Evolutionary conservation across 2,329 filamentous ascomycete genomes (phyloP), one percentile per base, ranked within the genome.

Genomic region (Fusarium sp.): DNA sequence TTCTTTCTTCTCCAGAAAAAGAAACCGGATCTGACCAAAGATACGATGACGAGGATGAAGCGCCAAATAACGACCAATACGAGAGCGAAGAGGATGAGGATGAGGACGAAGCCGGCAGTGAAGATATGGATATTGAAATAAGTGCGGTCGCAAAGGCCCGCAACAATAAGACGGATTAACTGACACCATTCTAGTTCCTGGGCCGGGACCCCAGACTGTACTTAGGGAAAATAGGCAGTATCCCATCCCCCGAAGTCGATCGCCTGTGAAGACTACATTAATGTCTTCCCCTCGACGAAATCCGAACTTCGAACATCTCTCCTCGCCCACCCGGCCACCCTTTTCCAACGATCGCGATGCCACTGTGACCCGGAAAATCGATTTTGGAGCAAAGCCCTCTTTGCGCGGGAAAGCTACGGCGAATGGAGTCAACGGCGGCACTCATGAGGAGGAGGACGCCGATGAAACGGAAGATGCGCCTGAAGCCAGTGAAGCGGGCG

Each of bases 1-100:
- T 98, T 74, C 98, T 98, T 82, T 98, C 95, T 14, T 98, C 95
- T 26, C 95, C 95, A 20, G 89, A 90, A 74, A 93, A 91, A 78
- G 72, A 70, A 71, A 76, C 54, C 48, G 73, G n/a, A 32, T 34
- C 44, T n/a, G 39, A 56, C 26, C 70, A 59, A 44, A 34, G 51
- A 67, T 62, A 57, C 77, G 82, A 74, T 47, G 62, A 66, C 8
- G 72, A 75, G 34, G 62, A 68, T 5, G 66, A 58, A 12, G 58
- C 52, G 17, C 45, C 66, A 28, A 58, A 57, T 11, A 39, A 58
- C 10, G 41, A 73, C 12, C 55, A 74, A 34, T 70, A 59, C 75
- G 83, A 77, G 70, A 79, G 69, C 56, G 62, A 58, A n/a, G 67
- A 73, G 15, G 74, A 75, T 3, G 67, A 73, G 15, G 74, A 75